phyloP scores from a whole-genome alignment of 2,329 filamentous ascomycete genomes.

The Ploettnerulaceae sp. region DNA sequence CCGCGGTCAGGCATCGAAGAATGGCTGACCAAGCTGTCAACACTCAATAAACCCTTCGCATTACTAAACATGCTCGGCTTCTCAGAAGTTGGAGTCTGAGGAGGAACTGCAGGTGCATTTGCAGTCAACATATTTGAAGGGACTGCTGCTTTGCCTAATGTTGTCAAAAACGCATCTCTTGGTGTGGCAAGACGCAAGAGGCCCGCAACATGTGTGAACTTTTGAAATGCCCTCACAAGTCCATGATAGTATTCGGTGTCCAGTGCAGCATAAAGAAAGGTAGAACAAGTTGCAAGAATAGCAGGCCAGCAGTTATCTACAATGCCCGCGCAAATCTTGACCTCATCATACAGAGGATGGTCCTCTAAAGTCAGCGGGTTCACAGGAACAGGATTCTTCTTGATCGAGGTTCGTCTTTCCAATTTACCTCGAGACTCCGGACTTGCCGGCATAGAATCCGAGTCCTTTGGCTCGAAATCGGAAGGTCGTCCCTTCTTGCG shows the following conservation, averaged over 20 bases:
- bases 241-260: constrained; percentile 93
- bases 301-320: constrained; percentile 95
- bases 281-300: constrained; percentile 89
- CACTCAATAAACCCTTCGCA: constrained; percentile 66
- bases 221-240: constrained; percentile 87
- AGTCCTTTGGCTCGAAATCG: constrained; percentile 23
- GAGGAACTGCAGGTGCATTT: constrained; percentile 46
- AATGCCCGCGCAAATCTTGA: constrained; percentile 73
- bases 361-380: constrained; percentile 76
- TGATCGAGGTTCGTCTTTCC: constrained; percentile 62
- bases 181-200: constrained; percentile 79
- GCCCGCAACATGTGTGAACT: constrained; percentile 91
- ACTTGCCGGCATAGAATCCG: constrained; percentile 21
- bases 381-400: constrained; percentile 70
- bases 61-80: constrained; percentile 57
- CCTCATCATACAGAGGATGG: constrained; percentile 64
- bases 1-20: constrained; percentile 54
- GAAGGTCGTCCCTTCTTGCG: constrained; percentile 41
- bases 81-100: constrained; percentile 46
- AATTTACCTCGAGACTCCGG: constrained; percentile 32
- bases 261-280: constrained; percentile 85
- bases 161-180: constrained; percentile 90
- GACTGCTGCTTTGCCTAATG: constrained; percentile 86
- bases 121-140: constrained; percentile 70
- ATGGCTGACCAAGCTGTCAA: constrained; percentile 63